Evolutionary conservation across 176 grass and related monocot genomes (phyloP).

Genomic region (Ensete ventricosum): DNA sequence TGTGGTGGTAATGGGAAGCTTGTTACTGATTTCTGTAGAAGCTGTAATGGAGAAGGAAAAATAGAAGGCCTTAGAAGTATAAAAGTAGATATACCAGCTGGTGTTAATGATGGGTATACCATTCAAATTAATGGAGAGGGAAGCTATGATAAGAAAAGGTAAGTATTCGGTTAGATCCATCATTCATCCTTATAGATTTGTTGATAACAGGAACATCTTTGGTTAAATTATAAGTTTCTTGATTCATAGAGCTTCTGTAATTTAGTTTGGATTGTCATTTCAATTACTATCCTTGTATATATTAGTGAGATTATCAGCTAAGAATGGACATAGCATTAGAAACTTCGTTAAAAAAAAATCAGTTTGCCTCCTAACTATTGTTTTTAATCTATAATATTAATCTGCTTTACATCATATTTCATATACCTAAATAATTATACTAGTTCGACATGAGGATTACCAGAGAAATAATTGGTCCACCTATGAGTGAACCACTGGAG

Average conservation of each 20-base stretch:
- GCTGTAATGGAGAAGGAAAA: constrained; percentile 58
- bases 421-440: neutral
- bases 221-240: neutral
- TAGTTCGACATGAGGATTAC: too few species aligned
- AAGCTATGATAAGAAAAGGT: constrained; percentile 68
- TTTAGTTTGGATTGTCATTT: neutral
- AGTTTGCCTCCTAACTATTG: neutral
- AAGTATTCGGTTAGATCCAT: constrained; percentile 7
- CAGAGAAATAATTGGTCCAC: too few species aligned
- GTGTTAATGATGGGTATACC: constrained; percentile 62
- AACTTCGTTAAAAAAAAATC: neutral
- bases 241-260: neutral
- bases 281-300: neutral
- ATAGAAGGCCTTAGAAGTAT: constrained; percentile 39
- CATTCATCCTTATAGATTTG: neutral
- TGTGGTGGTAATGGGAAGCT: constrained; percentile 62
- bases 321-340: neutral
- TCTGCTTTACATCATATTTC: neutral
- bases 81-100: constrained; percentile 67
- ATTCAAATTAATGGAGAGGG: constrained; percentile 65
- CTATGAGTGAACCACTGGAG: too few species aligned
- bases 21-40: constrained; percentile 70
- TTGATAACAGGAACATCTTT: neutral
- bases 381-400: neutral
- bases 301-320: neutral